These are phyloP conservation scores for Moricandia arvensis DNA, from an alignment of 345 rosid genomes.

Conservation along the genomic window DNA sequence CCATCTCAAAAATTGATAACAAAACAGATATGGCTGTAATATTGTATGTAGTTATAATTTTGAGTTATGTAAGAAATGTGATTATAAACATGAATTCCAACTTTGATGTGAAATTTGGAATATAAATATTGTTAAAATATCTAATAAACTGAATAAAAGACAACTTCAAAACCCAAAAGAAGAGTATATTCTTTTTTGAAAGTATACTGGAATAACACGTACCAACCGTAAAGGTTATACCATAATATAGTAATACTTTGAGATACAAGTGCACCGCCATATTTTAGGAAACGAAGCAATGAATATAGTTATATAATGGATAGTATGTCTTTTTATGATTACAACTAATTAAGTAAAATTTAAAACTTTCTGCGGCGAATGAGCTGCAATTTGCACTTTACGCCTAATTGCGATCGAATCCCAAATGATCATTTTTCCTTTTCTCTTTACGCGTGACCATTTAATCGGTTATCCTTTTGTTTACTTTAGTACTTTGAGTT, in stretches of 20 bases:
- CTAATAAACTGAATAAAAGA: neutral
- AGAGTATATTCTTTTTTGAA: neutral
- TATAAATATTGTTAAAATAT: too few species aligned
- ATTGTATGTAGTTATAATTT: neutral
- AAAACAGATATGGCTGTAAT: neutral
- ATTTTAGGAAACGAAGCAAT: conserved; percentile 15
- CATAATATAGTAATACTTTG: conserved; percentile 19
- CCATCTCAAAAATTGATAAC: neutral
- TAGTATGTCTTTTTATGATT: conserved; percentile 1
- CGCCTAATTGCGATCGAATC: conserved; percentile 33
- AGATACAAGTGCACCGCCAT: conserved; percentile 31
- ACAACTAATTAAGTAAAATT: neutral
- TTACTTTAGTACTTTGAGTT: neutral
- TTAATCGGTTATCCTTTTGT: neutral
- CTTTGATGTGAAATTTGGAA: neutral
- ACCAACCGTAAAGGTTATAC: conserved; percentile 29
- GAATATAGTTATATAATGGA: neutral
- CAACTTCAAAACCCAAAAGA: neutral
- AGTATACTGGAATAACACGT: neutral
- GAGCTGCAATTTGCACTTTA: conserved; percentile 39
- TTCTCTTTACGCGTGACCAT: conserved; percentile 49
- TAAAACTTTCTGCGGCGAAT: conserved; percentile 37
- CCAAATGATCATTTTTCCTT: conserved; percentile 36
- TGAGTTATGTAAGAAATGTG: neutral
- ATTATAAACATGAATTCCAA: neutral